These are phyloP conservation scores for Aspergillus pseudonomiae DNA, from an alignment of 2,329 filamentous ascomycete species.

Conservation along the genomic window DNA sequence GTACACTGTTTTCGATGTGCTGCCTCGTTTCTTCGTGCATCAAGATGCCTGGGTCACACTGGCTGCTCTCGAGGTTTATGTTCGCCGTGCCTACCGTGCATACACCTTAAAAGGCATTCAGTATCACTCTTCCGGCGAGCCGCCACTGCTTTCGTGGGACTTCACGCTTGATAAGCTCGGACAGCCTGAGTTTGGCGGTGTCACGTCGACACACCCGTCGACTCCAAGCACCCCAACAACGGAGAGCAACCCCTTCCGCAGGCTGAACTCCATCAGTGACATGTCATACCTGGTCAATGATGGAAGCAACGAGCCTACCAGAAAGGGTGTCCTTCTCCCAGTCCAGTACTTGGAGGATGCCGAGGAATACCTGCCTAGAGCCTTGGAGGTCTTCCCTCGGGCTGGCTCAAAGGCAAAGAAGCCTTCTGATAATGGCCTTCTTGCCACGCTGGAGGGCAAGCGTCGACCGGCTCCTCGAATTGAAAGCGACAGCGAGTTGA, in stretches of 20 bases:
- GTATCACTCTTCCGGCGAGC: constrained; percentile 72
- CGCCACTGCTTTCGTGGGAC: constrained; percentile 88
- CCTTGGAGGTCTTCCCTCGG: constrained; percentile 78
- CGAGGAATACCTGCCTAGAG: constrained; percentile 82
- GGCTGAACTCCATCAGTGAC: constrained; percentile 93
- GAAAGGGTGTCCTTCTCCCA: constrained; percentile 93
- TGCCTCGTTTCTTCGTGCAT: constrained; percentile 93
- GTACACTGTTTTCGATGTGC: constrained; percentile 96
- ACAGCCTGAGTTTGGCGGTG: constrained; percentile 82
- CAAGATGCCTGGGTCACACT: constrained; percentile 92
- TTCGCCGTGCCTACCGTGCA: constrained; percentile 93
- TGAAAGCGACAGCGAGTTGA: constrained; percentile 74
- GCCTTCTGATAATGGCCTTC: constrained; percentile 59
- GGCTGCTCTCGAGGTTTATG: constrained; percentile 92
- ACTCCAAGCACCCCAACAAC: constrained; percentile 74
- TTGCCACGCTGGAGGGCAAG: constrained; percentile 74
- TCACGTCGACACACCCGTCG: constrained; percentile 76
- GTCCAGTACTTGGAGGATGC: constrained; percentile 92
- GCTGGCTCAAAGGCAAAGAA: constrained; percentile 60
- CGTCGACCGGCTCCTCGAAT: constrained; percentile 62
- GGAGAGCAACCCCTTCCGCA: constrained; percentile 69
- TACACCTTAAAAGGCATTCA: constrained; percentile 88
- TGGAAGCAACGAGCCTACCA: constrained; percentile 69
- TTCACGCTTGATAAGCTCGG: constrained; percentile 93
- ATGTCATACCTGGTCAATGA: constrained; percentile 84